Conservation (phyloP, 176 grass and related monocot species). For the Raddia distichophylla region DNA sequence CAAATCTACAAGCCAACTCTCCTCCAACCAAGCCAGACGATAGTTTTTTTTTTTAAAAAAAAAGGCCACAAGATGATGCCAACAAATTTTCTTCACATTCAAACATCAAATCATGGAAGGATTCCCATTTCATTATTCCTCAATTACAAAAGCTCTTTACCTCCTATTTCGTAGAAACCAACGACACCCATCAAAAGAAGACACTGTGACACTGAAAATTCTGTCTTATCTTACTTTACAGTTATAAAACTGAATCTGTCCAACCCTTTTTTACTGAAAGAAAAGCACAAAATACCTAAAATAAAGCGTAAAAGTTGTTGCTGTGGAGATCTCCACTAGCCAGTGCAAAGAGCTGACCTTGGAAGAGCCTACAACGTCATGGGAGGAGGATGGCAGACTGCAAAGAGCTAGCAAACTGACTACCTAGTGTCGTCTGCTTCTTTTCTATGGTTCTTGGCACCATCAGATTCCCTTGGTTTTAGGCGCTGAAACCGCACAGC, state of each 20-base stretch:
- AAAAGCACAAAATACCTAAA: not conserved
- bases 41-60: too few species aligned
- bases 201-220: not conserved
- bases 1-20: not conserved
- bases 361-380: conserved; percentile 13
- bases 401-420: conserved; percentile 10
- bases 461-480: conserved; percentile 35
- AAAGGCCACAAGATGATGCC: too few species aligned
- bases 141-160: not conserved
- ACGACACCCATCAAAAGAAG: not conserved
- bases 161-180: too few species aligned
- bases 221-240: not conserved
- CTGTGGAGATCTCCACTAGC: conserved; percentile 28
- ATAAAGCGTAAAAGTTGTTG: conserved; percentile 12
- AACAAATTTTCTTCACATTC: not conserved
- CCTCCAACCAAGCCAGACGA: not conserved
- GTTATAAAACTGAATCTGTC: not conserved
- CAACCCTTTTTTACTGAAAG: conserved; percentile 27
- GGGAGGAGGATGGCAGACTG: conserved; percentile 17
- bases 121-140: not conserved
- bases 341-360: conserved; percentile 24
- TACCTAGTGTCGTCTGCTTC: conserved; percentile 10
- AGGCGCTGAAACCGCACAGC: conserved; percentile 14
- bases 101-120: not conserved
- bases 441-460: conserved; percentile 12